A percentile compares a stretch with the other conserved stretches of the same genome.
phyloP scores from a whole-genome alignment of 352 stramenopile genomes.

The Pythium guiyangense region DNA sequence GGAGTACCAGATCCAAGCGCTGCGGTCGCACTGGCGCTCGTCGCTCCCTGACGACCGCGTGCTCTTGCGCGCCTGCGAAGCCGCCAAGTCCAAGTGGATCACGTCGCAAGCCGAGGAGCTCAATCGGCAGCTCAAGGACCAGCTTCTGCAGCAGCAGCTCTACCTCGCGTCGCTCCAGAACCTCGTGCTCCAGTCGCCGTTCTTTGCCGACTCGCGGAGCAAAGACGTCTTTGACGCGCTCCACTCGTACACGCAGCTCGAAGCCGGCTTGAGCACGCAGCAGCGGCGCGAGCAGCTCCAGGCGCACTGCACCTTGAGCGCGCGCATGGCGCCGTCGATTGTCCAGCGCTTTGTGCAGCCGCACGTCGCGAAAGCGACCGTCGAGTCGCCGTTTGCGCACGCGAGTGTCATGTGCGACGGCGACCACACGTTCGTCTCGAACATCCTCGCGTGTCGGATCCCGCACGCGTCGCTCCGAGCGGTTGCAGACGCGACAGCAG shows the following conservation, averaged over 20 bases:
- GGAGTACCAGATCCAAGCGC: constrained; percentile 30
- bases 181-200: constrained; percentile 42
- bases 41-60: constrained; percentile 27
- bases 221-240: constrained; percentile 55
- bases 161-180: constrained; percentile 58
- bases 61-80: constrained; percentile 31
- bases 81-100: constrained; percentile 54
- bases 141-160: constrained; percentile 58
- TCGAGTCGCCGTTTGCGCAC: constrained; percentile 45
- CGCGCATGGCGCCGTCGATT: constrained; percentile 29
- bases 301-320: constrained; percentile 25
- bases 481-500: constrained; percentile 23
- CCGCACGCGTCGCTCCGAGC: constrained; percentile 29
- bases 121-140: constrained; percentile 49
- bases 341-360: constrained; percentile 31
- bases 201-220: constrained; percentile 33
- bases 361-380: constrained; percentile 22
- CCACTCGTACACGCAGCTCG: constrained; percentile 30
- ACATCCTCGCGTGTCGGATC: constrained; percentile 42
- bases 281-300: constrained; percentile 33
- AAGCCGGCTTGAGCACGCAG: constrained; percentile 2
- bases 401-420: constrained; percentile 53
- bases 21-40: constrained; percentile 41
- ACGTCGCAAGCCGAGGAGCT: constrained; percentile 39
- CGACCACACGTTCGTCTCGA: constrained; percentile 43